Base-by-base conservation (phyloP, 371 early-diverging fungal genomes). In the Rhizopus microsporus region DNA sequence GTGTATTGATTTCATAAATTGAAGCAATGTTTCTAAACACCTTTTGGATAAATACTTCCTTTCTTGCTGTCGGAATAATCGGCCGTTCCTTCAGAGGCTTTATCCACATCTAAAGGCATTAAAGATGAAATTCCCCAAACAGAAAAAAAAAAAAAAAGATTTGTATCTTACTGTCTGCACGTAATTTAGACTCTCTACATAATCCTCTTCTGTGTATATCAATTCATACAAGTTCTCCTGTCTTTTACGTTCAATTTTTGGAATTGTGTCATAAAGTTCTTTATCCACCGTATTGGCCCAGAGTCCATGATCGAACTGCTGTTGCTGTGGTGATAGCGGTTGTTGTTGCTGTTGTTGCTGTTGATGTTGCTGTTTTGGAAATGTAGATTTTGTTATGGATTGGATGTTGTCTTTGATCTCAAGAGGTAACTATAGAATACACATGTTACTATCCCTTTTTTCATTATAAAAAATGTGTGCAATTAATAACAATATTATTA, bases 181-280 rank as follows among this genome's bases (percentile, higher is more conserved):
- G 44, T 78, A 78, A 57, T 72, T 66, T 10, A 84, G 39, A 56
- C 96, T 97, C 38, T 83, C 83, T 5, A 96, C 94, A 74, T 89
- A 97, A 65, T 94, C 90, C 56, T 85, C 82, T 68, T 96, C 97
- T 5, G 92, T 93, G 45, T 92, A 85, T 29, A 96, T 89, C 46
- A 96, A 60, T 76, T 97, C 98, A 67, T 85, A 96, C 47, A 97
- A 89, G 48, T 85, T 86, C 66, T 97, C 96, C 64, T 97, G 98
- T 0, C 97, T 85, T 61, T 91, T 93, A 60, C 86, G 78, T 69
- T 97, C 97, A 10, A 73, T 65, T 31, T 83, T 77, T 13, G 88
- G 83, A 1, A 92, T 76, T 4, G 86, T 78, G 35, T 87, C 83
- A 7, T 86, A 69, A 5, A 93, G 69, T 5, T 80, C 82, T 59